Conservation (phyloP, 768 basidiomycete genomes). For the Lyophyllum semitale region DNA sequence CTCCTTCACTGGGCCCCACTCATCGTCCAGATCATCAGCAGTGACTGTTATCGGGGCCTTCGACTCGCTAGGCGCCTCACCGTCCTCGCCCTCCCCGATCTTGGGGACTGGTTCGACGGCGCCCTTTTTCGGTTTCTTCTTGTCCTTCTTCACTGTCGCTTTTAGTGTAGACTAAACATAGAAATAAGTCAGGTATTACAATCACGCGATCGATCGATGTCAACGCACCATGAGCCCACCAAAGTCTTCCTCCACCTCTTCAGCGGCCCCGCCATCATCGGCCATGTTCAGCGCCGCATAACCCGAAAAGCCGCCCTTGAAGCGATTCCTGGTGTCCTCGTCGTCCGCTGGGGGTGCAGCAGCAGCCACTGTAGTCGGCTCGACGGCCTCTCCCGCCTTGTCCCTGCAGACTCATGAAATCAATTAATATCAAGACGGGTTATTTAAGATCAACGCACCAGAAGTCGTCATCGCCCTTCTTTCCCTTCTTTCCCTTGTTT, state of each 20-base stretch:
- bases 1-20: constrained; percentile 65
- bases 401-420: constrained; percentile 47
- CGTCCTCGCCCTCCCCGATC: constrained; percentile 29
- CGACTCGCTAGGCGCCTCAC: constrained; percentile 26
- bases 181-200: not conserved
- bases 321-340: constrained; percentile 14
- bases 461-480: constrained; percentile 80
- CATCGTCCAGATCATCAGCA: constrained; percentile 75
- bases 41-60: constrained; percentile 54
- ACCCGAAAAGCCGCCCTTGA: constrained; percentile 45
- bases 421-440: constrained; percentile 11
- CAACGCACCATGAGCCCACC: constrained; percentile 74
- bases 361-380: constrained; percentile 39
- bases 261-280: constrained; percentile 41
- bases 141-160: constrained; percentile 51
- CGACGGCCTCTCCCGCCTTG: constrained; percentile 59
- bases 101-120: constrained; percentile 38
- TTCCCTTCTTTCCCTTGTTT: constrained; percentile 86
- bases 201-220: not conserved
- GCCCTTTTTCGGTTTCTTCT: constrained; percentile 57
- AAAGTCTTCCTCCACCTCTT: constrained; percentile 65
- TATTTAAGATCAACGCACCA: constrained; percentile 55
- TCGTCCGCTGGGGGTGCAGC: constrained; percentile 46
- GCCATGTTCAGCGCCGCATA: constrained; percentile 50
- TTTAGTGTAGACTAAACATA: constrained; percentile 60